Percentiles rank a stretch among this genome's conserved stretches.
phyloP scores from a whole-genome alignment of 2,329 filamentous ascomycete genomes.

The Phialophora verrucosa region DNA sequence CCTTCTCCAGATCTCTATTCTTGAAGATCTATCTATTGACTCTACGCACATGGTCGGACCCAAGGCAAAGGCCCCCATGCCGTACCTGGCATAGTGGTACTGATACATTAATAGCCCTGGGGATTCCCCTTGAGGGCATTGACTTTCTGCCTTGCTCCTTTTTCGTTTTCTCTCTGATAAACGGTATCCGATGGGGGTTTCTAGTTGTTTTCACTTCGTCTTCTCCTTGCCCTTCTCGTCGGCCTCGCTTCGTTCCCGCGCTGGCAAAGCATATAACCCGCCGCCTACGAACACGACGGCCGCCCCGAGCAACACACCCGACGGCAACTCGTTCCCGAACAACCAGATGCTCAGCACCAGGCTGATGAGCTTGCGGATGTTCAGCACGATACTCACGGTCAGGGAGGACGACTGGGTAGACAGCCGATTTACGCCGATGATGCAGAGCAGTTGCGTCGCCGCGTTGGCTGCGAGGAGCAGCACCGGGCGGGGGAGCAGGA shows the following conservation, averaged over 20 bases:
- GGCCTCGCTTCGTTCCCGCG: neutral
- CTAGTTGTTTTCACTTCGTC: neutral
- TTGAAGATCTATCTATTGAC: neutral
- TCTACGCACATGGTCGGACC: neutral
- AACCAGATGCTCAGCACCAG: constrained; percentile 89
- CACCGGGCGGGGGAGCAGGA: constrained; percentile 42
- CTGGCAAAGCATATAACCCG: constrained; percentile 72
- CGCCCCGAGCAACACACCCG: constrained; percentile 79
- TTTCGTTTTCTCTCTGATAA: neutral
- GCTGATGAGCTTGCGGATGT: constrained; percentile 91
- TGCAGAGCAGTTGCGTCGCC: constrained; percentile 90
- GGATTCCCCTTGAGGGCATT: neutral
- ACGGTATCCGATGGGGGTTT: neutral
- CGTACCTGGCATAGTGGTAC: neutral
- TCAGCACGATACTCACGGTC: constrained; percentile 94
- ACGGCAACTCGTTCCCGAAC: constrained; percentile 82
- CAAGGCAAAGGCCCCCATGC: neutral
- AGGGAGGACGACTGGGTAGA: constrained; percentile 86
- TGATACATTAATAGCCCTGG: neutral
- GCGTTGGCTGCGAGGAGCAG: constrained; percentile 60
- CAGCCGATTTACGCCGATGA: constrained; percentile 93
- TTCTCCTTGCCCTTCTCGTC: constrained; percentile 14
- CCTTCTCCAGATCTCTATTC: neutral
- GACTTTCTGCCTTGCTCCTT: neutral
- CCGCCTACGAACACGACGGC: constrained; percentile 86